Percentiles rank a stretch among this genome's conserved stretches.
These are phyloP conservation scores for Phialophora verrucosa DNA, from an alignment of 2,329 filamentous ascomycete species.

Conservation along the genomic window DNA sequence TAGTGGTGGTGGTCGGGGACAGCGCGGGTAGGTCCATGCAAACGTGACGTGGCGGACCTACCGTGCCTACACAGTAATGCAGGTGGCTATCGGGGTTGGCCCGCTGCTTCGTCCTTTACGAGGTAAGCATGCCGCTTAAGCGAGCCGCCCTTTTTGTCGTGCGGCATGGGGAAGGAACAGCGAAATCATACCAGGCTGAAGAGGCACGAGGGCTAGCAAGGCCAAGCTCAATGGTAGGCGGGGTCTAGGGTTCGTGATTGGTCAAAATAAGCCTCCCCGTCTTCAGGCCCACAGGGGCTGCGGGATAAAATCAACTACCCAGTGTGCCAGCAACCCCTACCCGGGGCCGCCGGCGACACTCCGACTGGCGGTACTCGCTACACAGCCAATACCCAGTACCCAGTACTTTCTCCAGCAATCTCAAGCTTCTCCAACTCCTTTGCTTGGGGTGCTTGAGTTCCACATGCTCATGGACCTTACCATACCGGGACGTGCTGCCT, in stretches of 20 bases:
- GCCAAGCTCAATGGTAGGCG: not conserved
- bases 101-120: not conserved
- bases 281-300: not conserved
- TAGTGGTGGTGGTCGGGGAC: not conserved
- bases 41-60: not conserved
- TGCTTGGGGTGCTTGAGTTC: slow-evolving; percentile 1
- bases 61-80: not conserved
- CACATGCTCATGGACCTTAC: not conserved
- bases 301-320: not conserved
- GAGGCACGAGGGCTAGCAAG: not conserved
- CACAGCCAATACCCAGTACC: too few species aligned
- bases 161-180: not conserved
- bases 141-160: not conserved
- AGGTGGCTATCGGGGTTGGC: not conserved
- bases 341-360: not conserved
- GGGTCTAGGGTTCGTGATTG: not conserved
- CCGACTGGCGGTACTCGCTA: not conserved
- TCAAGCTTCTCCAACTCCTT: not conserved
- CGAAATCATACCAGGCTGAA: not conserved
- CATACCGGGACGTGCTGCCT: not conserved
- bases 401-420: not conserved
- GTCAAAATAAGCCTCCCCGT: too few species aligned
- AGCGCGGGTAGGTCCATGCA: not conserved
- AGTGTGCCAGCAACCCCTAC: too few species aligned
- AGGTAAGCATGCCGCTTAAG: not conserved